A percentile compares a stretch with the other conserved stretches of the same genome.
These are phyloP conservation scores for Globisporangium solare DNA, from an alignment of 352 stramenopile genomes.

Conservation along the genomic window DNA sequence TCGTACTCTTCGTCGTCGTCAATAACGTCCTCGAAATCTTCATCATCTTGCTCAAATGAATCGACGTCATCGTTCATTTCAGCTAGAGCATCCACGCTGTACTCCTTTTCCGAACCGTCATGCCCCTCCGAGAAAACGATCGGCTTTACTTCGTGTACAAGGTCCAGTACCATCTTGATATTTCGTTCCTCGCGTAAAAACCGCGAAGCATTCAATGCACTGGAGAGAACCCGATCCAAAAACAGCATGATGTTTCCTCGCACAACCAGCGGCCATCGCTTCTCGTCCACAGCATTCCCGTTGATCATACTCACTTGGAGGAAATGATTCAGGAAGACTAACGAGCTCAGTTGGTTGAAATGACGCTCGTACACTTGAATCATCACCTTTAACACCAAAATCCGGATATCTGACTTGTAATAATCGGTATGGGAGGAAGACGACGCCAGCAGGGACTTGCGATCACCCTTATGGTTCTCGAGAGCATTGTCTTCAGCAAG, in stretches of 20 bases:
- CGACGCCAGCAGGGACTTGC: constrained; percentile 23
- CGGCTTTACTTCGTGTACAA: constrained; percentile 75
- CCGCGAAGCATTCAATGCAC: constrained; percentile 70
- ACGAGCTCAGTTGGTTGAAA: constrained; percentile 66
- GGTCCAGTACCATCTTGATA: constrained; percentile 67
- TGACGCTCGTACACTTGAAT: constrained; percentile 84
- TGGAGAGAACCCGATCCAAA: constrained; percentile 76
- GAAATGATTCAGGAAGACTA: constrained; percentile 82
- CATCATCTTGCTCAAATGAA: constrained; percentile 52
- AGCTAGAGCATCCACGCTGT: constrained; percentile 51
- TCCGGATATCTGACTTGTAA: constrained; percentile 65
- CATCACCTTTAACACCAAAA: constrained; percentile 85
- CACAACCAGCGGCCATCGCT: constrained; percentile 66
- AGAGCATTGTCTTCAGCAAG: constrained; percentile 56
- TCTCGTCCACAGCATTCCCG: constrained; percentile 31
- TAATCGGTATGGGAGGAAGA: constrained; percentile 26
- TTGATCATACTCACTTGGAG: constrained; percentile 77
- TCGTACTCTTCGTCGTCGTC: constrained; percentile 26
- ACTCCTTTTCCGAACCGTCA: constrained; percentile 65
- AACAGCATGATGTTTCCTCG: constrained; percentile 84
- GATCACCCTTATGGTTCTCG: constrained; percentile 7
- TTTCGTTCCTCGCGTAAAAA: constrained; percentile 74
- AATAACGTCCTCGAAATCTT: constrained; percentile 34
- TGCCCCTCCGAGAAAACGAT: constrained; percentile 61
- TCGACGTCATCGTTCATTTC: constrained; percentile 44